A percentile compares a stretch with the other conserved stretches of the same genome.
phyloP scores from a whole-genome alignment of 331 rosid species.

The Quercus phellos region DNA sequence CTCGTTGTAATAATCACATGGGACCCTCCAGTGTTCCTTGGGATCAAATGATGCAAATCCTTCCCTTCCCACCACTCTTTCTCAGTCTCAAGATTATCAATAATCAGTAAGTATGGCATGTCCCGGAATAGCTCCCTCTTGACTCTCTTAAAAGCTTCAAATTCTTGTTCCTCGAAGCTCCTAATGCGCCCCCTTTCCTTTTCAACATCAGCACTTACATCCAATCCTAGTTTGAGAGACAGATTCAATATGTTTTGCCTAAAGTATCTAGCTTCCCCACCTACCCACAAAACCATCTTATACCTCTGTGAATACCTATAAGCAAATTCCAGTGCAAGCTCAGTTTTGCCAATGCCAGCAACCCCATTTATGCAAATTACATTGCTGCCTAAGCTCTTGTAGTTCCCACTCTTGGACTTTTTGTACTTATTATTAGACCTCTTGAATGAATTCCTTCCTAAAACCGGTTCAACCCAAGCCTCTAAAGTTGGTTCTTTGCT shows the following conservation, averaged over 20 bases:
- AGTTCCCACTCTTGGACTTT: constrained; percentile 61
- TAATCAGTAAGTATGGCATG: constrained; percentile 69
- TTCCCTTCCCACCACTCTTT: constrained; percentile 91
- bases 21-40: constrained; percentile 72
- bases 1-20: constrained; percentile 72
- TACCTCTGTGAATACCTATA: constrained; percentile 79
- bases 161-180: constrained; percentile 88
- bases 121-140: constrained; percentile 78
- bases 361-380: constrained; percentile 76
- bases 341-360: constrained; percentile 85
- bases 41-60: constrained; percentile 65
- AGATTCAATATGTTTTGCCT: constrained; percentile 72
- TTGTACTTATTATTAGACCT: constrained; percentile 44
- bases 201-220: constrained; percentile 76
- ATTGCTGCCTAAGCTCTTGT: constrained; percentile 48
- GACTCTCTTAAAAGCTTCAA: constrained; percentile 78
- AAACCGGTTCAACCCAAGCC: constrained; percentile 63
- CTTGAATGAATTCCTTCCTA: constrained; percentile 53
- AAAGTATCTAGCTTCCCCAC: constrained; percentile 73
- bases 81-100: constrained; percentile 81
- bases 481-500: constrained; percentile 62
- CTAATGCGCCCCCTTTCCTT: constrained; percentile 67
- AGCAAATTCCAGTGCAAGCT: constrained; percentile 79
- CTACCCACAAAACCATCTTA: constrained; percentile 90
- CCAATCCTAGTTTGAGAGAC: constrained; percentile 56